These are phyloP conservation scores for Penicillium verrucosum DNA, from an alignment of 2,329 filamentous ascomycete species.

Conservation along the genomic window DNA sequence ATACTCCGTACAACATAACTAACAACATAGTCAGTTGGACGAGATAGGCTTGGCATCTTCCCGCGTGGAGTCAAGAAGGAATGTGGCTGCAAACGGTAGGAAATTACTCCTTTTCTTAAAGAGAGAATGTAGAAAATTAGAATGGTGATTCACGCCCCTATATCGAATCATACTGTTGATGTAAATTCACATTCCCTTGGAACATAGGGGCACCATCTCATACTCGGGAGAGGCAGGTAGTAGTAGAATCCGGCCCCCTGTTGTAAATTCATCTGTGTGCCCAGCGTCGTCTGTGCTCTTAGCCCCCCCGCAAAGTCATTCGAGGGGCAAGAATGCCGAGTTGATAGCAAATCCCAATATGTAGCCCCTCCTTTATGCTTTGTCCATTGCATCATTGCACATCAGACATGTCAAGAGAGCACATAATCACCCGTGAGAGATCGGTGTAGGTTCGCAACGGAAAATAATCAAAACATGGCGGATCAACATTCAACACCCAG, in stretches of 20 bases:
- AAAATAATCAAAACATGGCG: neutral
- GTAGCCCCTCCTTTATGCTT: neutral
- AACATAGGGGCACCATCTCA: constrained; percentile 3
- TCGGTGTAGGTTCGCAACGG: neutral
- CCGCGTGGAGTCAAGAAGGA: constrained; percentile 11
- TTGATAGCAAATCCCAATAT: neutral
- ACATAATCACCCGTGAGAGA: neutral
- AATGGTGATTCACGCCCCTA: neutral
- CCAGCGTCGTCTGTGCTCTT: constrained; percentile 6
- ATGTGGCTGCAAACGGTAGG: constrained; percentile 10
- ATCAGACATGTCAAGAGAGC: neutral
- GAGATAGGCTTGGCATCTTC: constrained; percentile 9
- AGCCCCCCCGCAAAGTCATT: constrained; percentile 3
- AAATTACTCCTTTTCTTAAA: neutral
- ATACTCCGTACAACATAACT: neutral
- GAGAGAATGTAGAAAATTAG: neutral
- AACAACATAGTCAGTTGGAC: neutral
- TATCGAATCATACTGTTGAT: neutral
- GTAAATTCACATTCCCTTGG: constrained; percentile 12
- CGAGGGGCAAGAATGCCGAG: constrained; percentile 6
- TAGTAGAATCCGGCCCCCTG: neutral
- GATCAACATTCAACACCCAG: neutral
- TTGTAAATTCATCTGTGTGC: constrained; percentile 2
- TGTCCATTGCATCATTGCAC: constrained; percentile 2
- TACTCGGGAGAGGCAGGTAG: neutral